Percentiles rank a stretch among this genome's conserved stretches.
These are phyloP conservation scores for Penicillium decumbens DNA, from an alignment of 2,329 filamentous ascomycete species.

Conservation along the genomic window DNA sequence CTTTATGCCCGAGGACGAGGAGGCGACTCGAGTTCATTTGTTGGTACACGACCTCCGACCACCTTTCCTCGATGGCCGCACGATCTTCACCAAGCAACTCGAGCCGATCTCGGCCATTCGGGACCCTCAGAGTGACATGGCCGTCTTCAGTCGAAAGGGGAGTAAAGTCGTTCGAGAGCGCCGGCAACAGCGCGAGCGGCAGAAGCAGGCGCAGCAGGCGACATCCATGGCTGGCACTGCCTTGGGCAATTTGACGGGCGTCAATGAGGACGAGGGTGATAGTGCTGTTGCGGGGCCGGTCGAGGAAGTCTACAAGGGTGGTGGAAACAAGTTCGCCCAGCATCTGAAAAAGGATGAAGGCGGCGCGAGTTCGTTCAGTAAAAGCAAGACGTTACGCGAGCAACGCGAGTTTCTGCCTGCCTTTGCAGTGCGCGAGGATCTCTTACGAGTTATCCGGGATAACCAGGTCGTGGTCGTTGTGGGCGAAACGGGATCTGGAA, in stretches of 20 bases:
- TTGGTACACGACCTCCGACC: conserved; percentile 90
- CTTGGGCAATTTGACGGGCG: conserved; percentile 89
- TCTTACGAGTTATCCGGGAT: conserved; percentile 85
- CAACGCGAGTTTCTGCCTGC: conserved; percentile 91
- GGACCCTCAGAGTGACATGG: conserved; percentile 97
- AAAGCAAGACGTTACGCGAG: conserved; percentile 82
- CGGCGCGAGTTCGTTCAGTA: conserved; percentile 81
- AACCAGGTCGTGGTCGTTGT: conserved; percentile 97
- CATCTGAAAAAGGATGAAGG: conserved; percentile 84
- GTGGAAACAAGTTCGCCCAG: conserved; percentile 74
- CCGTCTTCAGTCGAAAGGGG: conserved; percentile 92
- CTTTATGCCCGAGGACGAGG: conserved; percentile 79
- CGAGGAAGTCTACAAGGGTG: conserved; percentile 61
- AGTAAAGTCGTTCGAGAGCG: conserved; percentile 89
- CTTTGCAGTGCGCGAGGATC: conserved; percentile 90
- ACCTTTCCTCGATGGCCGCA: conserved; percentile 90
- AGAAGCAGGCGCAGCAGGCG: conserved; percentile 90
- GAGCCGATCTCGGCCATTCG: conserved; percentile 90
- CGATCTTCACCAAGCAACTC: conserved; percentile 93
- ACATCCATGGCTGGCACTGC: conserved; percentile 89
- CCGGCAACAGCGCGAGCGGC: conserved; percentile 84
- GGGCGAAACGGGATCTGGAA: conserved; percentile 93
- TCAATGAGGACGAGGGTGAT: conserved; percentile 84
- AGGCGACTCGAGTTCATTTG: conserved; percentile 81
- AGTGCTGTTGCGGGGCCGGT: conserved; percentile 73